These are phyloP conservation scores for Cichorium intybus DNA, from an alignment of 140 eudicot species.

Conservation along the genomic window DNA sequence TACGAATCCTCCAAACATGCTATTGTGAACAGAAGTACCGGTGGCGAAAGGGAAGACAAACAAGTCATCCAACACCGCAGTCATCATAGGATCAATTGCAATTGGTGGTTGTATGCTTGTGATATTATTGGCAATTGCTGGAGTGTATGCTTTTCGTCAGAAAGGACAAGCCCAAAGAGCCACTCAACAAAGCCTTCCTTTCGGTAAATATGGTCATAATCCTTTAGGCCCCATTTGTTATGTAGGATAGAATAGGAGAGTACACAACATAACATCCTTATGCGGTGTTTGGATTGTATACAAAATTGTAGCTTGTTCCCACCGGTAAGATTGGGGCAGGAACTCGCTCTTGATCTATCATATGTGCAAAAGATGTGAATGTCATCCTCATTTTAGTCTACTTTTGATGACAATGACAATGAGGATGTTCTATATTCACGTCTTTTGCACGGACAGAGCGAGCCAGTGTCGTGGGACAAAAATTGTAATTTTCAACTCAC, in stretches of 20 bases:
- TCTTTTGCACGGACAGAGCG: too few species aligned
- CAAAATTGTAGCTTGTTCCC: too few species aligned
- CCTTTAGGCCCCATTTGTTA: not conserved
- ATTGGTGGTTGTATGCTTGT: constrained; percentile 53
- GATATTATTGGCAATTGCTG: constrained; percentile 41
- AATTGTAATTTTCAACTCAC: too few species aligned
- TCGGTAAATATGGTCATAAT: constrained; percentile 40
- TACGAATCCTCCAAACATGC: not conserved
- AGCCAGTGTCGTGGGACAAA: not conserved
- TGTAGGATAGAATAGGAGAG: not conserved
- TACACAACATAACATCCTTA: not conserved
- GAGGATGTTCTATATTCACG: too few species aligned
- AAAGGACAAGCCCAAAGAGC: constrained; percentile 56
- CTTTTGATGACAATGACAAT: too few species aligned
- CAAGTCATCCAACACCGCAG: constrained; percentile 28
- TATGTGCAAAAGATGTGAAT: too few species aligned
- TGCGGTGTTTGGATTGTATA: too few species aligned
- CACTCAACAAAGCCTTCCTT: constrained; percentile 45
- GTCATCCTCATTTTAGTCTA: too few species aligned
- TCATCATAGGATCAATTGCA: constrained; percentile 54
- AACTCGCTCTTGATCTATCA: too few species aligned
- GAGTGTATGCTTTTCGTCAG: constrained; percentile 49
- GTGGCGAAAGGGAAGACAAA: constrained; percentile 1
- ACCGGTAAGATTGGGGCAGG: too few species aligned
- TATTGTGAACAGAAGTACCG: constrained; percentile 4